Base-by-base conservation (phyloP, 306 rosid species). In the Betula pendula region DNA sequence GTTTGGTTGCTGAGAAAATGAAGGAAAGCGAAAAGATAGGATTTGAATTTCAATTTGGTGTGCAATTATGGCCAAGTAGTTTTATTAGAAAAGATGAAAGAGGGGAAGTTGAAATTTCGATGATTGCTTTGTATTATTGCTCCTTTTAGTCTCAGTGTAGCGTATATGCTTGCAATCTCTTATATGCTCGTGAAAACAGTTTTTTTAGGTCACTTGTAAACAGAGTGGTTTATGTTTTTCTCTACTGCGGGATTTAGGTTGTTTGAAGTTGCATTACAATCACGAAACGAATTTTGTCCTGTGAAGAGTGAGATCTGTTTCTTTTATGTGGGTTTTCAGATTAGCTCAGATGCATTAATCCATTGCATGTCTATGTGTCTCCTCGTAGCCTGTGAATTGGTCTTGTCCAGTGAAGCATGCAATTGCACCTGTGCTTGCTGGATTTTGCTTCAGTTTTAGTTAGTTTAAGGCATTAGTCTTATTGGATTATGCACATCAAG, bases 1-100 rank as follows among this genome's bases (percentile, higher is more conserved):
- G 11, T 79, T 70, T 81, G 48, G 50, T 77, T 85, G 42, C 62
- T 58, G 66, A 70, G 71, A 38, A 47, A 27, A 63, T 80, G 14
- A 12, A 11, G 62, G 2, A n/a, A 20, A 38, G 5, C 6, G 2
- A 31, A 65, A 38, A 9, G 27, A 11, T 56, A 56, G 63, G 63
- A 3, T 65, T 66, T 19, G 48, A 65, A 65, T 65, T 38, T 6
- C 42, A 38, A 38, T 38, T 38, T 38, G 42, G 8, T 19, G 48
- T 35, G 24, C 47, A 45, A 45, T 45, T 45, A 15, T 11, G 49
- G 15, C 49, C 16, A 11, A 9, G 49, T 45, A 1, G 49, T 45
- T 45, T 45, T 45, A 38, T 38, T 11, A 24, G 13, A 10, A 25
- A 11, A 24, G 7, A 24, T 5, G 42, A 38, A 38, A 38, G 42